Conservation (phyloP, 1,284 basidiomycete species). For the Apiotrichum akiyoshidainum region DNA sequence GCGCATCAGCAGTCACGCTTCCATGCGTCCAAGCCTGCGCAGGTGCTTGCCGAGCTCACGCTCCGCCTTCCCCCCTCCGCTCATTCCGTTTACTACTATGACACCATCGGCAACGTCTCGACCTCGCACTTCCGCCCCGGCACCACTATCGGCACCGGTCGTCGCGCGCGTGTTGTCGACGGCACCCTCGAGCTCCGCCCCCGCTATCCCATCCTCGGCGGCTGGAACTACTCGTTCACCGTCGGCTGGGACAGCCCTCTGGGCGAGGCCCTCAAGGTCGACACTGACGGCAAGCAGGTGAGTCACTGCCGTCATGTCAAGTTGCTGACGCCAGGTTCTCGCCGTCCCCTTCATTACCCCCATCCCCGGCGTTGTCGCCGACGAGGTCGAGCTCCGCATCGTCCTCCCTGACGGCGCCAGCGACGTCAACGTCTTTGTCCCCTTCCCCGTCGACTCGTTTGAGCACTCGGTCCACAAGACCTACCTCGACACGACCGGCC, state of each 20-base stretch:
- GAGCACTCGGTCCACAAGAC: slow-evolving; percentile 67
- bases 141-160: slow-evolving; percentile 53
- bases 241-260: slow-evolving; percentile 88
- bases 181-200: slow-evolving; percentile 74
- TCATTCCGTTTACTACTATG: slow-evolving; percentile 79
- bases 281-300: slow-evolving; percentile 52
- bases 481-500: slow-evolving; percentile 90
- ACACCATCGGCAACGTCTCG: slow-evolving; percentile 92
- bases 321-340: slow-evolving; percentile 53
- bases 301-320: slow-evolving; percentile 50
- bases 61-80: slow-evolving; percentile 78
- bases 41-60: slow-evolving; percentile 63
- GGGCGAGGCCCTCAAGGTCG: slow-evolving; percentile 55
- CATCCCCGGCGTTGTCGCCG: slow-evolving; percentile 73
- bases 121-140: slow-evolving; percentile 76
- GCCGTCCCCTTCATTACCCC: slow-evolving; percentile 83
- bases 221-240: slow-evolving; percentile 96
- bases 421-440: slow-evolving; percentile 69
- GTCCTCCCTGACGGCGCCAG: slow-evolving; percentile 92
- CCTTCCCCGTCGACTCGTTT: slow-evolving; percentile 70
- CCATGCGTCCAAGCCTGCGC: slow-evolving; percentile 61
- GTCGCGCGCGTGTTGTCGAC: slow-evolving; percentile 45
- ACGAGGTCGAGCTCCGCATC: slow-evolving; percentile 74
- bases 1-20: slow-evolving; percentile 76
- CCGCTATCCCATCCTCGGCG: slow-evolving; percentile 88